phyloP scores from a whole-genome alignment of 2,329 filamentous ascomycete genomes.

The Onygena corvina region DNA sequence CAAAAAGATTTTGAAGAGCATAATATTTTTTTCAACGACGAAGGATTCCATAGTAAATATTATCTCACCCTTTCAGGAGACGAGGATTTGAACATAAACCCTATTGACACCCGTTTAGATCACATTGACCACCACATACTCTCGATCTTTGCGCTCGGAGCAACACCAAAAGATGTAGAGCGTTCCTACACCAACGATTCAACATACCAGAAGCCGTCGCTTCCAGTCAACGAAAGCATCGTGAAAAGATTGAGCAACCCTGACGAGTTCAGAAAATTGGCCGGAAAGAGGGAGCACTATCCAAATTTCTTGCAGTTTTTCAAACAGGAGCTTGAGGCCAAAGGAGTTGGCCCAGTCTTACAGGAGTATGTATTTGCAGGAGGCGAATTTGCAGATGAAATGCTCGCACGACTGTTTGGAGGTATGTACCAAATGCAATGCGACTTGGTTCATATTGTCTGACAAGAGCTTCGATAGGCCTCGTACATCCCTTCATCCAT shows the following conservation, averaged over 20 bases:
- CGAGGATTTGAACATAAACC: neutral
- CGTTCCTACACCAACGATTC: conserved; percentile 53
- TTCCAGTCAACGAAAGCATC: conserved; percentile 38
- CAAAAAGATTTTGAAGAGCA: conserved; percentile 61
- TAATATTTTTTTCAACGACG: conserved; percentile 68
- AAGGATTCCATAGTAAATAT: conserved; percentile 54
- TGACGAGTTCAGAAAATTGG: conserved; percentile 43
- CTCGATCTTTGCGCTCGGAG: conserved; percentile 63
- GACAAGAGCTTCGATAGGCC: conserved; percentile 35
- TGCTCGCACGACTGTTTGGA: conserved; percentile 57
- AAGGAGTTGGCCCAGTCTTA: conserved; percentile 51
- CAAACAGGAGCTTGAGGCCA: conserved; percentile 54
- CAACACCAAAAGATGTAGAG: conserved; percentile 47
- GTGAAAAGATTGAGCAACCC: conserved; percentile 48
- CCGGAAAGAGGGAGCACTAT: conserved; percentile 57
- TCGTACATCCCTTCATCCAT: conserved; percentile 72
- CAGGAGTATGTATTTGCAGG: conserved; percentile 57
- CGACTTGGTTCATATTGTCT: neutral
- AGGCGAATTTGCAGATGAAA: conserved; percentile 52
- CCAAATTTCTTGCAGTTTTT: conserved; percentile 67
- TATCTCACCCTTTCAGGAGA: neutral
- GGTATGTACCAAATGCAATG: conserved; percentile 31
- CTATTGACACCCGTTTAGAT: conserved; percentile 33
- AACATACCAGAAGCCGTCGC: conserved; percentile 51
- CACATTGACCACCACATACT: conserved; percentile 72